phyloP scores from a whole-genome alignment of 306 rosid genomes.

The Cicer judaicum region DNA sequence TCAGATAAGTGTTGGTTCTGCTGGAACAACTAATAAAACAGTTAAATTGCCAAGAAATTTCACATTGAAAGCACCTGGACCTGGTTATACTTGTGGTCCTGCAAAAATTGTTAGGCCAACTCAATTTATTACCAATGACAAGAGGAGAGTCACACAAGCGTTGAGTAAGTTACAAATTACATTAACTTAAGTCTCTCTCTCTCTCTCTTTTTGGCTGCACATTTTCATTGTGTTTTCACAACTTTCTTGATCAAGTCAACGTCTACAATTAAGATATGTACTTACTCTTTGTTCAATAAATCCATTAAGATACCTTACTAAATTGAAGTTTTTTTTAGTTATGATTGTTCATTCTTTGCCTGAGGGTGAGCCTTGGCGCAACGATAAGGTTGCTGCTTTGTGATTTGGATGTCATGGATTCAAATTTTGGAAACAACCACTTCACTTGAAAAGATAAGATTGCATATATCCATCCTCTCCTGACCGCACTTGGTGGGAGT shows the following conservation, averaged over 20 bases:
- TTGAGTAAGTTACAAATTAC: constrained; percentile 67
- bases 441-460: too few relatives aligned
- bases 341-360: neutral
- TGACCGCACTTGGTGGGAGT: too few relatives aligned
- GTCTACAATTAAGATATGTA: constrained; percentile 20
- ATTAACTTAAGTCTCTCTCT: neutral
- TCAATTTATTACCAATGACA: constrained; percentile 65
- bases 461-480: too few relatives aligned
- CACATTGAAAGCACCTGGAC: constrained; percentile 85
- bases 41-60: constrained; percentile 81
- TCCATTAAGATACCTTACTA: too few relatives aligned
- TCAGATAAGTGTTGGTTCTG: constrained; percentile 92
- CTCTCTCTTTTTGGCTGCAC: neutral
- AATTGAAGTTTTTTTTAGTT: neutral
- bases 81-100: constrained; percentile 87
- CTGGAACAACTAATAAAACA: constrained; percentile 90
- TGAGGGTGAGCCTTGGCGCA: too few relatives aligned
- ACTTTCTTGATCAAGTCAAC: constrained; percentile 12
- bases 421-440: too few relatives aligned
- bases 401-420: too few relatives aligned
- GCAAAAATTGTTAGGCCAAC: constrained; percentile 76
- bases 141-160: constrained; percentile 88
- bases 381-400: too few relatives aligned
- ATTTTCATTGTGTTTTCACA: constrained; percentile 9
- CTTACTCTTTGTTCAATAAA: neutral